Conservation (phyloP, 768 basidiomycete genomes). For the Rossbeevera mucosa region DNA sequence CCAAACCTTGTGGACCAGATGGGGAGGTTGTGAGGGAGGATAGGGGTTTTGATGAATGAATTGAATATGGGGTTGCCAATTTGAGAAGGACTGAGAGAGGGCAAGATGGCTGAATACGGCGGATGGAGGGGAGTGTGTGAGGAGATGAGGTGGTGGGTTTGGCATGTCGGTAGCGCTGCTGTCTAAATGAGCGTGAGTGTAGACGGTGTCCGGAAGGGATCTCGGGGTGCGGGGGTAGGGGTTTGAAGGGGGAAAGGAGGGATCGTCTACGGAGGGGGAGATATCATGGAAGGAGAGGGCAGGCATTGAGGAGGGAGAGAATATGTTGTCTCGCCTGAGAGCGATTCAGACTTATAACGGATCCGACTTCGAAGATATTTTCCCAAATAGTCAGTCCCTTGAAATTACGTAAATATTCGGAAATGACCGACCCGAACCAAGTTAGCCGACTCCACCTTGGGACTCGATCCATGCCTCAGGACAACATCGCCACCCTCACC, state of each 20-base stretch:
- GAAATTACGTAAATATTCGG: conserved; percentile 24
- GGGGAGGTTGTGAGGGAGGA: conserved; percentile 34
- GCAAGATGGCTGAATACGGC: conserved; percentile 28
- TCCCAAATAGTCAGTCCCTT: conserved; percentile 25
- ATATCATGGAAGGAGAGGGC: conserved; percentile 22
- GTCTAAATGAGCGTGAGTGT: conserved; percentile 27
- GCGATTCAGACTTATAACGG: conserved; percentile 29
- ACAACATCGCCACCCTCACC: conserved; percentile 56
- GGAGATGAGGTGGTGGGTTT: conserved; percentile 9
- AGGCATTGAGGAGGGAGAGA: conserved; percentile 24
- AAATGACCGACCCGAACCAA: conserved; percentile 10
- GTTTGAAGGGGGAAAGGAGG: conserved; percentile 1
- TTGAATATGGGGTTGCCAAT: conserved; percentile 34
- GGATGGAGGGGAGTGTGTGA: conserved; percentile 15
- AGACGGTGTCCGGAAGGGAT: conserved; percentile 10
- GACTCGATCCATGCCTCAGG: conserved; percentile 29
- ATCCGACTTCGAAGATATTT: conserved; percentile 23
- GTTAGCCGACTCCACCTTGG: neutral
- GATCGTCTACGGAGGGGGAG: conserved; percentile 2
- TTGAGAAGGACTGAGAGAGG: conserved; percentile 11
- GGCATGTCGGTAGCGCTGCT: conserved; percentile 10
- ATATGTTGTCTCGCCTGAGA: conserved; percentile 33
- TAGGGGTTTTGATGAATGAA: conserved; percentile 41
- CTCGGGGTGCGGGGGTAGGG: conserved; percentile 24
- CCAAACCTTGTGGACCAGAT: conserved; percentile 70